phyloP scores from a whole-genome alignment of 345 rosid species.

The Hevea brasiliensis region DNA sequence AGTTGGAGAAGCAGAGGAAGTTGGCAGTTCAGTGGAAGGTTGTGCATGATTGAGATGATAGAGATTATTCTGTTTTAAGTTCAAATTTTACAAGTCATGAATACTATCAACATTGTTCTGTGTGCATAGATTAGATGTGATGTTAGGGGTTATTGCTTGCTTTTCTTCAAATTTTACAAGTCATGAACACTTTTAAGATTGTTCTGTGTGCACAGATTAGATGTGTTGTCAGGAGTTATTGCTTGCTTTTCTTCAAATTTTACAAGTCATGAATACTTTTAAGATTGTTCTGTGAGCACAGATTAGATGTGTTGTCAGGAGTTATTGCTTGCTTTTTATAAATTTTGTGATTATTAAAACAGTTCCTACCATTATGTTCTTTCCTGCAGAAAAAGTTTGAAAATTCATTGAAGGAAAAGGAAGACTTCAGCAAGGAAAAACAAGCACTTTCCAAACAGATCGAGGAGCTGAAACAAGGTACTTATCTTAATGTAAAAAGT shows the following conservation, averaged over 20 bases:
- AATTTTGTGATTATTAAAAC: background rate
- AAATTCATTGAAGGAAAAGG: constrained; percentile 59
- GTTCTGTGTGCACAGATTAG: background rate
- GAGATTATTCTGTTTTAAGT: background rate
- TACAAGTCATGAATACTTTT: background rate
- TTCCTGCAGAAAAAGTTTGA: constrained; percentile 51
- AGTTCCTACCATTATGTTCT: background rate
- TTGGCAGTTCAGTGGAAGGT: constrained; percentile 51
- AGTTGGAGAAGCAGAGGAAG: constrained; percentile 60
- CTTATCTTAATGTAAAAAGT: constrained; percentile 10
- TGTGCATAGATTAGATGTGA: background rate
- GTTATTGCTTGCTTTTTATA: background rate
- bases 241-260: background rate
- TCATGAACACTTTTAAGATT: background rate
- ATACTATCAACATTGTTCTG: background rate
- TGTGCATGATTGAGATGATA: background rate
- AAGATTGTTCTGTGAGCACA: too few relatives aligned
- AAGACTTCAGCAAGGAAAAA: constrained; percentile 63
- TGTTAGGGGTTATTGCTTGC: background rate
- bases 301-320: background rate
- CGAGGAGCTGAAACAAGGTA: constrained; percentile 89
- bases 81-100: background rate
- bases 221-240: background rate
- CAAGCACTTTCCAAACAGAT: constrained; percentile 73
- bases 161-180: background rate